Base-by-base conservation (phyloP, 495 filamentous ascomycete genomes). In the Mycothermus thermophilus region DNA sequence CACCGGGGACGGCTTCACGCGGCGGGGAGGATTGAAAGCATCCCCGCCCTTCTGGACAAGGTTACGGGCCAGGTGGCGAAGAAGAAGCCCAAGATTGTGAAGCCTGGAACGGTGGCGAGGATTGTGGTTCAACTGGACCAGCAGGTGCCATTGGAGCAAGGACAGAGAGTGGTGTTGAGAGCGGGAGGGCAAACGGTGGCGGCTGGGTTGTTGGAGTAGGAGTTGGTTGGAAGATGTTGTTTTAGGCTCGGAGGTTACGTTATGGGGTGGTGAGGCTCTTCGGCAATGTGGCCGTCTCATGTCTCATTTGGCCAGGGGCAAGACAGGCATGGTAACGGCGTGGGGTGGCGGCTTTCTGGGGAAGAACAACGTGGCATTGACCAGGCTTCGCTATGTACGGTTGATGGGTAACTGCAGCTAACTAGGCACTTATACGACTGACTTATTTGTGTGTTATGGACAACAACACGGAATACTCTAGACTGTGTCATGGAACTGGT, bases 1-100 rank as follows among this genome's bases (percentile, higher is more conserved):
- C 85, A 92, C 53, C 65, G 82, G 16, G 92, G 92, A 2, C 67
- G 84, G 19, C 59, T 95, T 36, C 80, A 93, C 56, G 73, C 75
- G 0, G 68, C 84, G 0, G 90, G 80, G 2, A 75, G 70, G 39
- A 78, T 96, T 30, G 65, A 65, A 39, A 63, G 68, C 37, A 62
- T 97, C 43, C 50, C 79, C 8, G 79, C 78, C 2, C 59, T 76
- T 10, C 50, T 94, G 36, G 83, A 93, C 54, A 93, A 90, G 55
- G 58, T 60, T 8, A 77, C 71, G 16, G 79, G 83, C 8, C 54
- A 58, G 29, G 59, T 77, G 21, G 52, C 71, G 25, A 93, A 93
- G 65, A 90, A 85, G 63, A 85, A 78, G 47, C 84, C 86, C 1
- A 77, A 78, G 52, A 69, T 93, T 42, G 70, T 94, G 28, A 71